Base-by-base conservation (phyloP, 805 yeast genomes). In the Phaffomyces thermotolerans region DNA sequence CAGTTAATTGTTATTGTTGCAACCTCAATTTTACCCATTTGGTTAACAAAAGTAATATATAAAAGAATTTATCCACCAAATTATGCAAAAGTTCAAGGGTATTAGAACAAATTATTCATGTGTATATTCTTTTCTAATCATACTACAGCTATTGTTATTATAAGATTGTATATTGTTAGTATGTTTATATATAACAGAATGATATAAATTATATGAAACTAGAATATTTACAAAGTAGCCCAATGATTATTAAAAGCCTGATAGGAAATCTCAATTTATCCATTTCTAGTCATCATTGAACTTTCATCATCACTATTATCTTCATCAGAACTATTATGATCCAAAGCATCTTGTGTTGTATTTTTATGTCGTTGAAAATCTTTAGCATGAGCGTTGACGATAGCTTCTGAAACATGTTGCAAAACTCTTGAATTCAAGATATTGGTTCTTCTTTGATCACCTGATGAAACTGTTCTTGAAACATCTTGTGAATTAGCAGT, bases 11-110 rank as follows among this genome's bases (percentile, higher is more conserved):
- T 83, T 8, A 81, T 86, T 12, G 64, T 90, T 34, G 70, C 78
- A 0, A 66, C 86, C 4, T 83, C 96, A 7, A 68, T 91, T 45
- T 63, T 88, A 32, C 99, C 99, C 0, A 95, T 91, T 2, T 91
- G 96, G 96, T 67, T 83, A 2, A 80, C 81, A 3, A 86, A 86
- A 62, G 71, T 84, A 4, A 67, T 91, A 15, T 79, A 82, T 57
- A 74, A 95, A 50, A 79, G 71, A 48, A 63, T 93, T 44, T 78
- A 89, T 52, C 98, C 99, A 4, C 99, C 99, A 29, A 88, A 87
- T 58, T 93, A 93, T 62, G 97, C 97, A 8, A 93, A 93, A 63
- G 98, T 93, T 35, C 98, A 90, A 62, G 93, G 85, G 48, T 81
- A 75, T 43, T 80, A 32, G 42, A 8, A 29, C 46, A 17, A 8